Evolutionary conservation across 805 yeast species (phyloP), one percentile per base, ranked within the genome.

Genomic region (Pichia ethanolica): DNA sequence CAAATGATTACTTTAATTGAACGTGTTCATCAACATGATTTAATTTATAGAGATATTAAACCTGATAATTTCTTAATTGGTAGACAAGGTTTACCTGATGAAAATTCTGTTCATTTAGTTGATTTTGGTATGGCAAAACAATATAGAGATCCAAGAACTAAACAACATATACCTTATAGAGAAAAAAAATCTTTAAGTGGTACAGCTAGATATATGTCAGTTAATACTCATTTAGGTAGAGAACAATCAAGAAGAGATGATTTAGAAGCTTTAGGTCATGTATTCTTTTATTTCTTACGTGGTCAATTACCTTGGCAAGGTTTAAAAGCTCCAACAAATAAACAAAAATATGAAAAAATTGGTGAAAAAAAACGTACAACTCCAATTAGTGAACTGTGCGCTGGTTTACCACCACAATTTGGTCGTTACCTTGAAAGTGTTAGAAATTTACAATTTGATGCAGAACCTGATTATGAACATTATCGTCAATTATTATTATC

Each of bases 301-400:
- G 99, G 99, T 42, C 87, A 88, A 51, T 74, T 93, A 62, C 99
- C 99, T 54, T 93, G 99, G 99, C 99, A 93, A 73, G 99, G 99
- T 28, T 75, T 93, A 58, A 91, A 93, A 68, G 99, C 99, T 7
- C 97, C 97, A 56, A 90, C 96, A 39, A 93, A 93, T 74, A 91
- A 93, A 70, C 97, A 89, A 61, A 93, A 93, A 71, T 93, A 93
- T 69, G 98, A 93, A 67, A 90, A 89, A 66, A 93, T 93, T 66
- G 98, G 99, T 52, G 95, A 90, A 65, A 91, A 89, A 72, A 93
- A 93, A 67, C 89, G 90, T 70, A 77, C 89, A 3, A 91, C 99
- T 1, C 83, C 86, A 44, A 85, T 90, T 53, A 78, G 77, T 58
- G 97, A 89, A 57, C 74, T 93, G 52, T 86, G 97, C 59, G 83